Evolutionary conservation across 352 stramenopile species (phyloP).

Genomic region (Pythium pectinolyticum): DNA sequence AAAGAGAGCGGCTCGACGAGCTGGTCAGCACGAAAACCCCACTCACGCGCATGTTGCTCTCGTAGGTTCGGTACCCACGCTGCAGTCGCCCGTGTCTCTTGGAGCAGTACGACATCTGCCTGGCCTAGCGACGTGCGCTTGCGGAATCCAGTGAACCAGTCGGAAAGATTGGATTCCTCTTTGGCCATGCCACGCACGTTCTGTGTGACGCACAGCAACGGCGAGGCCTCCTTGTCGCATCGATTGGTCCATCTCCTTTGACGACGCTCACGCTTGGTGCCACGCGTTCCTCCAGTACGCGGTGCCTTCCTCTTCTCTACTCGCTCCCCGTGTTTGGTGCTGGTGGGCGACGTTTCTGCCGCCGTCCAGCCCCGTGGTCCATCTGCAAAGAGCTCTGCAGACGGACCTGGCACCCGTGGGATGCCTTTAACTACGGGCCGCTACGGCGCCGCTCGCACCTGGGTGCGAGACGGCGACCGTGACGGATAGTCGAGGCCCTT

Average conservation of each 20-base stretch:
- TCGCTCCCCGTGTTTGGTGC: too few species aligned
- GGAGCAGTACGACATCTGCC: conserved; percentile 2
- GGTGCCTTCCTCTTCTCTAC: too few species aligned
- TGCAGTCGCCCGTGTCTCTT: conserved; percentile 14
- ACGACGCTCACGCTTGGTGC: too few species aligned
- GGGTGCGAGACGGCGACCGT: background rate
- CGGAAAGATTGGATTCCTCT: background rate
- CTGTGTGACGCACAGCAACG: conserved; percentile 9
- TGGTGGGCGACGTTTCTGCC: too few species aligned
- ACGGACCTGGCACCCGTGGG: background rate
- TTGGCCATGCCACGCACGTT: conserved; percentile 11
- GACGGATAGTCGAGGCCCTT: too few species aligned
- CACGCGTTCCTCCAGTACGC: too few species aligned
- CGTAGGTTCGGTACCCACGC: background rate
- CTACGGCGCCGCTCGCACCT: background rate
- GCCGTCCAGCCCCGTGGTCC: too few species aligned
- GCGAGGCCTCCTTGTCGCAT: too few species aligned
- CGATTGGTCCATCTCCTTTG: too few species aligned
- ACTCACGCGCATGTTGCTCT: background rate
- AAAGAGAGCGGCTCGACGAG: background rate
- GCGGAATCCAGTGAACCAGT: conserved; percentile 1
- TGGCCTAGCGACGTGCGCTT: background rate
- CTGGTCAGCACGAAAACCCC: background rate
- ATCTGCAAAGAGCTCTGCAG: too few species aligned
- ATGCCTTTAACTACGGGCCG: background rate